Base-by-base conservation (phyloP, 139 green algal genomes). In the Haematococcus sp. region DNA sequence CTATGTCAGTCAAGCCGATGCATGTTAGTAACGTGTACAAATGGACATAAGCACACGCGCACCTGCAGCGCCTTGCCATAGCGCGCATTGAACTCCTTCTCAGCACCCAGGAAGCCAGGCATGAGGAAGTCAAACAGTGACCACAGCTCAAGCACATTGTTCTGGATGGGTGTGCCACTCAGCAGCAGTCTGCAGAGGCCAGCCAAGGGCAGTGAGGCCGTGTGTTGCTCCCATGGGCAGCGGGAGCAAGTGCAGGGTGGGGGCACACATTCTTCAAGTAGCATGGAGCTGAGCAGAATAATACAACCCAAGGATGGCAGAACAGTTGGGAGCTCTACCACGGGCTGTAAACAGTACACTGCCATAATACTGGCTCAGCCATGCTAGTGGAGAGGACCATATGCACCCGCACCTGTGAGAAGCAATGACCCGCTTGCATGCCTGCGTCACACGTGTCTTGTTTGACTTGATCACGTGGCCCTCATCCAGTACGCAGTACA, bases 51-150 rank as follows among this genome's bases (percentile, higher is more conserved):
- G n/a, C n/a, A n/a, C n/a, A n/a, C n/a, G n/a, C n/a, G n/a, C 40
- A 81, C 79, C 64, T 88, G 76, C 27, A 98, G 68, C 17, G 92
- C 90, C 63, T 85, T 86, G 34, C 96, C 90, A 76, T 93, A 98
- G 23, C 72, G 82, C 1, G 86, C 83, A 60, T 95, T 91, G 86
- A 99, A 98, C 31, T 91, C 85, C 4, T 76, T 78, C 78, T 93
- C 80, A 16, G 82, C 79, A 25, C 92, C 93, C 11, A 98, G 82
- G 76, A 96, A 95, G 51, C 94, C 93, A 0, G 95, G 95, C 93
- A 99, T 98, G 20, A 98, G 76, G 78, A 98, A 99, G 85, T 98
- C 94, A 78, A 99, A 99, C 11, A 99, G 81, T 3, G 81, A 84
- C 96, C 96, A 99, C 43, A 99, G 86, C 88, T 99, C 96, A 31